Percentiles rank a stretch among this genome's conserved stretches.
Conservation (phyloP, 768 basidiomycete genomes). For the Termitomyces sp. region DNA sequence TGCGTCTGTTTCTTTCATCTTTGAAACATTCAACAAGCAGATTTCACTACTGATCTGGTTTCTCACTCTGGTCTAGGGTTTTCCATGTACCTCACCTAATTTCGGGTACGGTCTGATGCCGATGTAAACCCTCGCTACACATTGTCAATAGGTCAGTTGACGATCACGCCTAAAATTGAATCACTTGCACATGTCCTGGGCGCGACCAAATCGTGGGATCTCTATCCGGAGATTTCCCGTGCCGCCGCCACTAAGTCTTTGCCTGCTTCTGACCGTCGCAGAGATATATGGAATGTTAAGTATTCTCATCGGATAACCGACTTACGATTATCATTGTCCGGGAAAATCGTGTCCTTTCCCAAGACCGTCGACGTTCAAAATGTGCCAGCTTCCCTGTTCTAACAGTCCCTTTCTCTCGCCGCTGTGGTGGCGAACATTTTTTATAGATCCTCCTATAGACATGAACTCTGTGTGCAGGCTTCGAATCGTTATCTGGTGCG, state of each 20-base stretch:
- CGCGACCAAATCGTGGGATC: constrained; percentile 42
- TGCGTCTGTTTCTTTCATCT: not conserved
- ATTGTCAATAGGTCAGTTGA: constrained; percentile 12
- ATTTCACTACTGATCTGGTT: not conserved
- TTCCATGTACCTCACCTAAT: constrained; percentile 16
- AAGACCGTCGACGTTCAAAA: constrained; percentile 28
- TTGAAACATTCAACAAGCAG: not conserved
- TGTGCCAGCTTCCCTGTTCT: constrained; percentile 20
- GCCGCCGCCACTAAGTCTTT: constrained; percentile 20
- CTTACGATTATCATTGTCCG: constrained; percentile 28
- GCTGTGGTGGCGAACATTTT: constrained; percentile 8
- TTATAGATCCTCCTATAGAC: constrained; percentile 1
- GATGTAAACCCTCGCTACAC: constrained; percentile 7
- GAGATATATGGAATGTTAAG: constrained; percentile 34
- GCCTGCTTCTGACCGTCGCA: constrained; percentile 19
- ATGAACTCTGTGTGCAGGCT: constrained; percentile 32
- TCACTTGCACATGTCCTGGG: constrained; percentile 5
- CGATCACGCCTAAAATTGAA: constrained; percentile 5
- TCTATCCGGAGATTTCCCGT: constrained; percentile 23
- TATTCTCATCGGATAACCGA: constrained; percentile 32
- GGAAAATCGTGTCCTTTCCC: constrained; percentile 38
- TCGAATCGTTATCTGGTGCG: constrained; percentile 52
- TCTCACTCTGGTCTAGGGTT: not conserved
- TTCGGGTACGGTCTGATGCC: constrained; percentile 7
- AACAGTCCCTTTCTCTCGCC: constrained; percentile 6